phyloP scores from a whole-genome alignment of 306 rosid genomes.

The Adenanthera pavonina region DNA sequence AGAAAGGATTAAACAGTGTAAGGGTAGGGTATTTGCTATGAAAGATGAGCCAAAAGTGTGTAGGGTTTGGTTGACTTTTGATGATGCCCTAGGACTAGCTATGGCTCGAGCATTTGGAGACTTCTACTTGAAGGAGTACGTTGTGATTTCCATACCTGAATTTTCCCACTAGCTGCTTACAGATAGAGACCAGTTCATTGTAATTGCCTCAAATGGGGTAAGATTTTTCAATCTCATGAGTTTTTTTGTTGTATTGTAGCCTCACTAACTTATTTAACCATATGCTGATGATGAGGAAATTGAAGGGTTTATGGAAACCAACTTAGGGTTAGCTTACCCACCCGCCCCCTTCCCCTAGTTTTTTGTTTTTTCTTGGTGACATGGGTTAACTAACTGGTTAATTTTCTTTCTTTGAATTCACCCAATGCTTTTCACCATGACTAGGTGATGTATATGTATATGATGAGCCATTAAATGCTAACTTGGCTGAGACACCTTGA shows the following conservation, averaged over 20 bases:
- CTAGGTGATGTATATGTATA: background rate
- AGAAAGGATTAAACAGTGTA: slow-evolving; percentile 87
- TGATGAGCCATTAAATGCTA: background rate
- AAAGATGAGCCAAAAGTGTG: slow-evolving; percentile 97
- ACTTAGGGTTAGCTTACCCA: background rate
- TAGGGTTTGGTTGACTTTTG: slow-evolving; percentile 93
- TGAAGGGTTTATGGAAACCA: slow-evolving; percentile 14
- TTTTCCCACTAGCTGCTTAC: slow-evolving; percentile 75
- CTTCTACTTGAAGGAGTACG: slow-evolving; percentile 95
- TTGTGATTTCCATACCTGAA: slow-evolving; percentile 94
- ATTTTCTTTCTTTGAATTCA: background rate
- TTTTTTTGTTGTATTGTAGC: background rate
- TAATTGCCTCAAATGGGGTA: slow-evolving; percentile 98
- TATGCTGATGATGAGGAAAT: slow-evolving; percentile 8
- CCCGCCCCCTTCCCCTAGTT: background rate
- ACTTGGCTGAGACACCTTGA: background rate
- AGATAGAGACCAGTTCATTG: slow-evolving; percentile 84
- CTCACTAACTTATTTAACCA: background rate
- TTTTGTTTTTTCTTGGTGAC: background rate
- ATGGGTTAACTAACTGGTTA: background rate
- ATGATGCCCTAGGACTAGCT: slow-evolving; percentile 97
- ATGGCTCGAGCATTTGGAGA: slow-evolving; percentile 99
- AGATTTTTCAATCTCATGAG: slow-evolving; percentile 27
- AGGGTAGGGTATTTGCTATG: slow-evolving; percentile 93
- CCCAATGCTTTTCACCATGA: background rate